Evolutionary conservation across 2,329 filamentous ascomycete species (phyloP).

Genomic region (Blumeria hordei): DNA sequence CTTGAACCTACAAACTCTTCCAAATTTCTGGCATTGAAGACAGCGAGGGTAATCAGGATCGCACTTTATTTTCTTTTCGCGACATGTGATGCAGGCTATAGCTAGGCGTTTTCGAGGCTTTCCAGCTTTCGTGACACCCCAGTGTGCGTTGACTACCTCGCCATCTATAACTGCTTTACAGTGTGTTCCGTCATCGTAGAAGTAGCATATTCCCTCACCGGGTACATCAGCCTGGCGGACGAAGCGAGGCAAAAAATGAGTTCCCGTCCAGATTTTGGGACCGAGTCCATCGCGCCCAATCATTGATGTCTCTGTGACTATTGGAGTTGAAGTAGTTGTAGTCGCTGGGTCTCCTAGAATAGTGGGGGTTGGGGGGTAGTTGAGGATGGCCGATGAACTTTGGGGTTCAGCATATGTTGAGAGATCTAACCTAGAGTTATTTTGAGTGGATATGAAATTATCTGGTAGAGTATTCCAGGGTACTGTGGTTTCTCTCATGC

Average conservation of each 20-base stretch:
- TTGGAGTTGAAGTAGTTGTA: conserved; percentile 7
- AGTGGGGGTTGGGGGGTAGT: conserved; percentile 2
- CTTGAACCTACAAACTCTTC: conserved; percentile 62
- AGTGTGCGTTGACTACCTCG: conserved; percentile 68
- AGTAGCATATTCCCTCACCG: conserved; percentile 60
- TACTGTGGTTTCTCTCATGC: conserved; percentile 11
- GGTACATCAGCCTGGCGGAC: conserved; percentile 40
- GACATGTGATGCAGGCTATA: conserved; percentile 78
- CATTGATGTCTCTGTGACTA: conserved; percentile 9
- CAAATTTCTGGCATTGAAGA: conserved; percentile 79
- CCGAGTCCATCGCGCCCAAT: conserved; percentile 33
- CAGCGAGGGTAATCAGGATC: conserved; percentile 74
- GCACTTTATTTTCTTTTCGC: conserved; percentile 96
- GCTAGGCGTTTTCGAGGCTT: conserved; percentile 79
- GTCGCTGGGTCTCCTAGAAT: conserved; percentile 8
- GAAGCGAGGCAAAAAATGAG: conserved; percentile 41
- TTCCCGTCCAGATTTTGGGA: conserved; percentile 46
- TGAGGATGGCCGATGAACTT: background rate
- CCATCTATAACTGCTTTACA: conserved; percentile 70
- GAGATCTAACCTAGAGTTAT: background rate
- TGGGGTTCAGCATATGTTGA: background rate
- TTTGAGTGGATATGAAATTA: conserved; percentile 2
- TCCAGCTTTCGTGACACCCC: conserved; percentile 84
- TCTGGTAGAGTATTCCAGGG: conserved; percentile 9
- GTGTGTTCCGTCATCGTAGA: conserved; percentile 65